Percentiles rank a stretch among this genome's conserved stretches.
Conservation (phyloP, 23 red algal genomes). For the Gracilaria gracilis region DNA sequence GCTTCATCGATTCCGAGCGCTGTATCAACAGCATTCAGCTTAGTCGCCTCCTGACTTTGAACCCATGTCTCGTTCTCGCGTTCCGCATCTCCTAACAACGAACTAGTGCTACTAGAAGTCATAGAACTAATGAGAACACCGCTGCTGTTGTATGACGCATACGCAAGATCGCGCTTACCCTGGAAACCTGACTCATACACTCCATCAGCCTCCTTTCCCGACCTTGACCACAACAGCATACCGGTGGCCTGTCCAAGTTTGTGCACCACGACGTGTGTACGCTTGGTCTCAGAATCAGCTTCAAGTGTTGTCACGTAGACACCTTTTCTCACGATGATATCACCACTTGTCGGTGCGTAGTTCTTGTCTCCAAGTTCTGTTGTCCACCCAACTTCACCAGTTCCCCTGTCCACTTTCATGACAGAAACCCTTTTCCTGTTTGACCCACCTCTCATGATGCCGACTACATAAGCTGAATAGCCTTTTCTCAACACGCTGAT, state of each 20-base stretch:
- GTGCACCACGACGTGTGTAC: background rate
- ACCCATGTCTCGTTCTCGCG: background rate
- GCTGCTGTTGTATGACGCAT: background rate
- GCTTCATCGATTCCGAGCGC: background rate
- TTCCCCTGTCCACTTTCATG: background rate
- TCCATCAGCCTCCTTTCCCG: background rate
- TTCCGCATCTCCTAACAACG: constrained; percentile 11
- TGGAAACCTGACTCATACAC: background rate
- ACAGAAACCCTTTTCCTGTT: background rate
- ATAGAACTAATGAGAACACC: background rate
- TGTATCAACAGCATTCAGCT: background rate
- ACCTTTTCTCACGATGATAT: constrained; percentile 3
- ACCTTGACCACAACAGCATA: background rate
- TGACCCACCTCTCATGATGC: background rate
- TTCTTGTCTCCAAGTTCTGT: background rate
- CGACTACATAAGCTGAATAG: background rate
- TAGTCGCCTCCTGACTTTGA: background rate
- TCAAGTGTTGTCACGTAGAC: background rate
- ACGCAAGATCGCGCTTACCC: background rate
- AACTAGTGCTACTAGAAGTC: background rate
- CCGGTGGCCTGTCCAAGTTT: constrained; percentile 15
- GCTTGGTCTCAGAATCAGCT: background rate
- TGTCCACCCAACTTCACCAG: constrained; percentile 7
- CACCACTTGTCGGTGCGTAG: background rate
- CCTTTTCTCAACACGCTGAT: background rate